A percentile compares a stretch with the other conserved stretches of the same genome.
Conservation (phyloP, 2,329 filamentous ascomycete species). For the Periconia sp. region DNA sequence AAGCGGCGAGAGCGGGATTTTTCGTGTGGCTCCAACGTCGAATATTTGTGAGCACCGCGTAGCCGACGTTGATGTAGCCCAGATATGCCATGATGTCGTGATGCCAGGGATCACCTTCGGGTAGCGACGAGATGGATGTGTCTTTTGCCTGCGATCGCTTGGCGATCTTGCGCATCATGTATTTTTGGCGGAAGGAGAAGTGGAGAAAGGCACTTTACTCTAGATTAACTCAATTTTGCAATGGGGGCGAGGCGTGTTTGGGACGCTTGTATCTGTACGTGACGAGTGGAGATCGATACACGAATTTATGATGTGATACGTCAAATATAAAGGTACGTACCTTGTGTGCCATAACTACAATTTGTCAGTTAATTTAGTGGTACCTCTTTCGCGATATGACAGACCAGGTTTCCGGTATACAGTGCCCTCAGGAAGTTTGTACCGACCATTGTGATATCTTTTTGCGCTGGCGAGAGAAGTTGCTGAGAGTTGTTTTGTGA, state of each 20-base stretch:
- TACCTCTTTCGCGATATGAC: neutral
- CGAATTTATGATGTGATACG: too few species aligned
- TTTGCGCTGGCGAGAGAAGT: too few species aligned
- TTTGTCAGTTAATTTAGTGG: neutral
- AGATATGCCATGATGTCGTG: constrained; percentile 3
- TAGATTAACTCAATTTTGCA: neutral
- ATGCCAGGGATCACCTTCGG: constrained; percentile 1
- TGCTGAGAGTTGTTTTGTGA: too few species aligned
- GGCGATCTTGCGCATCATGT: neutral
- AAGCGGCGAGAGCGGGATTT: neutral
- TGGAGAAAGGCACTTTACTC: neutral
- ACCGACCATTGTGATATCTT: neutral
- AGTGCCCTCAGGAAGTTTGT: neutral
- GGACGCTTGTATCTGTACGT: too few species aligned
- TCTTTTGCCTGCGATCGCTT: neutral
- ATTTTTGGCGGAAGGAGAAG: neutral
- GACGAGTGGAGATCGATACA: too few species aligned
- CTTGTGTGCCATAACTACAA: constrained; percentile 2
- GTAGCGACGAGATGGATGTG: neutral
- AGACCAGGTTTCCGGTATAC: constrained; percentile 1
- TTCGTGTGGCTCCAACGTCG: neutral
- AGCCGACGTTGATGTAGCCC: constrained; percentile 4
- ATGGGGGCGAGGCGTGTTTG: neutral
- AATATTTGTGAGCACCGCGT: neutral
- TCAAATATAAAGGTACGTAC: neutral